Conservation (phyloP, 345 rosid genomes). For the Ceriops tagal region DNA sequence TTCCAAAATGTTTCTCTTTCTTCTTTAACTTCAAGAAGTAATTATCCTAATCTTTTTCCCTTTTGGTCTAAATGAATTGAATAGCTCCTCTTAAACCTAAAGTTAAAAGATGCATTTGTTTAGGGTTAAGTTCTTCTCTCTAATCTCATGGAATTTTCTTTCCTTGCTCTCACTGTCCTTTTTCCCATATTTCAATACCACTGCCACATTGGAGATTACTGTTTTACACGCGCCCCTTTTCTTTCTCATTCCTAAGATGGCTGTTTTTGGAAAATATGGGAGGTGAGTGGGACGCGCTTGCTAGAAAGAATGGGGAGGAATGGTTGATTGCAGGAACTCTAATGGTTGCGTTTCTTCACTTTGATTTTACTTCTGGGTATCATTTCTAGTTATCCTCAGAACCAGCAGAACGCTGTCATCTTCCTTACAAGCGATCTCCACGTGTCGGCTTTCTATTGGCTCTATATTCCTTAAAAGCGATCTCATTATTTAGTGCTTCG, state of each 20-base stretch:
- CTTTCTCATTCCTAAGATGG: too few species aligned
- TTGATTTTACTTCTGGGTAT: slow-evolving; percentile 11
- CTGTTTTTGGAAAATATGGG: background rate
- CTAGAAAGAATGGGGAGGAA: slow-evolving; percentile 6
- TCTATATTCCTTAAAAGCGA: background rate
- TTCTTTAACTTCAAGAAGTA: slow-evolving; percentile 13
- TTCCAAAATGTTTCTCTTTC: background rate
- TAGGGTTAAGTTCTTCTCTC: slow-evolving; percentile 52
- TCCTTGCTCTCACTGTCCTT: slow-evolving; percentile 5
- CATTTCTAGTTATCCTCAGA: slow-evolving; percentile 34
- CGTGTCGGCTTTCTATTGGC: slow-evolving; percentile 36
- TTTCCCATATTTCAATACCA: background rate
- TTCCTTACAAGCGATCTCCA: slow-evolving; percentile 38
- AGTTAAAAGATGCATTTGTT: slow-evolving; percentile 23
- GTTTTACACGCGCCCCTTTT: background rate
- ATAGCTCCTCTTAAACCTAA: background rate
- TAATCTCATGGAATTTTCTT: slow-evolving; percentile 28
- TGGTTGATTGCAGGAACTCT: background rate
- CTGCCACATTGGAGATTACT: background rate
- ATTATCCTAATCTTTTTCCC: slow-evolving; percentile 19
- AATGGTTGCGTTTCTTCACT: background rate
- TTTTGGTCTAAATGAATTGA: too few species aligned
- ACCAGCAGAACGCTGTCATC: slow-evolving; percentile 38
- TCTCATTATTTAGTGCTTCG: background rate
- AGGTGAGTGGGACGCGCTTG: background rate